These are phyloP conservation scores for Trichosporon inkin DNA, from an alignment of 1,284 basidiomycete species.

Conservation along the genomic window DNA sequence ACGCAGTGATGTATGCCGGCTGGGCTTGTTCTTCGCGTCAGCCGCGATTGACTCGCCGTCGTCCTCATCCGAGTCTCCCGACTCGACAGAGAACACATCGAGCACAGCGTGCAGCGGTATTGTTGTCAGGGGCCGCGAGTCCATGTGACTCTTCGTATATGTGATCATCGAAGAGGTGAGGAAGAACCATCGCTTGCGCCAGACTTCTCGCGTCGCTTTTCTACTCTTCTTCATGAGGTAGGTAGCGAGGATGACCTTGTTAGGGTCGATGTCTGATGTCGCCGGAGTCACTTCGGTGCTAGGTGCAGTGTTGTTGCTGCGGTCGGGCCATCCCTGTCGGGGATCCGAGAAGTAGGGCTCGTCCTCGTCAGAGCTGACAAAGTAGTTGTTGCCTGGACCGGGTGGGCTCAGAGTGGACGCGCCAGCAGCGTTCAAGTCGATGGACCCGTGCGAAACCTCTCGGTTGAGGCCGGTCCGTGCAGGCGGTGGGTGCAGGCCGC, in stretches of 20 bases:
- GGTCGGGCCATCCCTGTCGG: constrained; percentile 20
- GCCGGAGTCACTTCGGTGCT: not conserved
- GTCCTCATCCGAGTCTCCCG: constrained; percentile 22
- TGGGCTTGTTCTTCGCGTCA: not conserved
- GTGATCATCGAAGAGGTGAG: constrained; percentile 73
- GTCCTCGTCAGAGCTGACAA: constrained; percentile 34
- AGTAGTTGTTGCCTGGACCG: not conserved
- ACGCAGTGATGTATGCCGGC: not conserved
- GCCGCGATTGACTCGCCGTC: constrained; percentile 10
- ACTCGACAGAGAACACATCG: constrained; percentile 71
- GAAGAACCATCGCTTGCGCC: constrained; percentile 93
- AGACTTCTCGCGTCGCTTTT: constrained; percentile 83
- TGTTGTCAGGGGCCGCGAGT: constrained; percentile 77
- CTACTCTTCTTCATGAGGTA: constrained; percentile 87
- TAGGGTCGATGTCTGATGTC: constrained; percentile 54
- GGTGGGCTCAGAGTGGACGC: constrained; percentile 16
- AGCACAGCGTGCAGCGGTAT: constrained; percentile 81
- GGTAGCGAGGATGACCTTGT: constrained; percentile 74
- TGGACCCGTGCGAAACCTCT: not conserved
- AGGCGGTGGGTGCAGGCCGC: not conserved
- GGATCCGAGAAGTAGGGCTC: constrained; percentile 36
- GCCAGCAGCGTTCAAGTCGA: not conserved
- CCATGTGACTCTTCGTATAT: constrained; percentile 87
- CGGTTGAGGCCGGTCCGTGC: not conserved
- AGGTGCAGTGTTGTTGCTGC: not conserved